Base-by-base conservation (phyloP, 2,329 filamentous ascomycete genomes). In the Penicillium sumatraense region DNA sequence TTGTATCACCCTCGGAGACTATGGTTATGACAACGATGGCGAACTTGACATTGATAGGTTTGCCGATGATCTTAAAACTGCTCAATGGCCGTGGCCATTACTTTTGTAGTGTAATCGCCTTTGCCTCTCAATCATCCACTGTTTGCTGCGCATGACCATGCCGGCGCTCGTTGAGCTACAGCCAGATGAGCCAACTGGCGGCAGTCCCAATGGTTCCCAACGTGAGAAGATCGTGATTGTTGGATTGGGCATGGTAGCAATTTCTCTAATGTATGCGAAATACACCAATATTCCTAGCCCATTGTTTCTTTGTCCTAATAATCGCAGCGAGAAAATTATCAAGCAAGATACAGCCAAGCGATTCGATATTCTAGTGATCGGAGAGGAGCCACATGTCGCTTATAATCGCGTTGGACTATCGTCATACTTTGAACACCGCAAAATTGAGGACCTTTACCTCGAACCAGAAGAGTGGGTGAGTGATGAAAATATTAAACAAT, bases 361-460 rank as follows among this genome's bases (percentile, higher is more conserved):
- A 71, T 96, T 92, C 70, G 86, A 91, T 60, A 84, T 96, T 49
- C 82, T 91, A 1, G 91, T 96, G 10, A 89, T 97, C 58, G 92
- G 92, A 58, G 92, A 96, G 67, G 92, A 96, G 71, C 80, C 89
- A 18, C 89, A 96, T 77, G 79, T 96, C 51, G 92, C 92, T 18
- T 96, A 96, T 73, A 96, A 96, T 71, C 87, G 93, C 54, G 92
- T 96, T 26, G 92, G 92, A 3, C 80, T 96, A 48, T 96, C 91
- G 3, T 90, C 87, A 56, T 96, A 93, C 79, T 96, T 96, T 70
- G 87, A 91, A 64, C 91, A 96, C 75, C 84, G 91, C 49, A 84
- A 89, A 64, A 88, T 95, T 36, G 90, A 96, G 74, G 90, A 92
- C 62, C 74, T 96, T n/a, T 96, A 96, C 69, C 80, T 96, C 27